These are phyloP conservation scores for Avena insularis DNA, from an alignment of 176 grass and related monocot genomes.

Conservation along the genomic window DNA sequence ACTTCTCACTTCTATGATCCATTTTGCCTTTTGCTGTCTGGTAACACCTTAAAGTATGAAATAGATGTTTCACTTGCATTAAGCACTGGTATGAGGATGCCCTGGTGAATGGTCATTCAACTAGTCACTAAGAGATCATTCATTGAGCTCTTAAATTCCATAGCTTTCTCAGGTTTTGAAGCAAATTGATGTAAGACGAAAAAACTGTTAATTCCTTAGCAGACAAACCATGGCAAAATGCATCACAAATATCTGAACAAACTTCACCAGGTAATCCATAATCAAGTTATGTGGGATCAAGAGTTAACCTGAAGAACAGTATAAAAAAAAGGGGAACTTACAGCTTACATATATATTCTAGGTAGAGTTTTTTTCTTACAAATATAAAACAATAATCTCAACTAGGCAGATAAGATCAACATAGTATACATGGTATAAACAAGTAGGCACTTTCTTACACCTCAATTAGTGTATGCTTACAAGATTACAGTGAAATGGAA, in stretches of 20 bases:
- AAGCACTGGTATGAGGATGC: not conserved
- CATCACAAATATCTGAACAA: not conserved
- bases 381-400: conserved; percentile 18
- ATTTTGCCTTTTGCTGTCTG: conserved; percentile 3
- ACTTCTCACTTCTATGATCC: not conserved
- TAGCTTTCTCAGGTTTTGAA: not conserved
- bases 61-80: too few relatives aligned
- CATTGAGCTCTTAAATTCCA: not conserved
- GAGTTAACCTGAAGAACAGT: not conserved
- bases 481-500: conserved; percentile 29
- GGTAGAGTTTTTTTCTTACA: not conserved
- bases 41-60: not conserved
- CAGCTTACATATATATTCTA: not conserved
- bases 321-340: not conserved
- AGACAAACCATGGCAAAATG: not conserved
- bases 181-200: not conserved
- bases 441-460: conserved; percentile 35
- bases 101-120: not conserved
- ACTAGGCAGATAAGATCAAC: not conserved
- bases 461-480: conserved; percentile 37
- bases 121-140: not conserved
- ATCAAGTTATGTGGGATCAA: not conserved
- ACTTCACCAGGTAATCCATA: conserved; percentile 5
- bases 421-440: conserved; percentile 40
- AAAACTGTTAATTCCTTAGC: not conserved